phyloP scores from a whole-genome alignment of 2,329 filamentous ascomycete species.

The Pseudogymnoascus sp. region DNA sequence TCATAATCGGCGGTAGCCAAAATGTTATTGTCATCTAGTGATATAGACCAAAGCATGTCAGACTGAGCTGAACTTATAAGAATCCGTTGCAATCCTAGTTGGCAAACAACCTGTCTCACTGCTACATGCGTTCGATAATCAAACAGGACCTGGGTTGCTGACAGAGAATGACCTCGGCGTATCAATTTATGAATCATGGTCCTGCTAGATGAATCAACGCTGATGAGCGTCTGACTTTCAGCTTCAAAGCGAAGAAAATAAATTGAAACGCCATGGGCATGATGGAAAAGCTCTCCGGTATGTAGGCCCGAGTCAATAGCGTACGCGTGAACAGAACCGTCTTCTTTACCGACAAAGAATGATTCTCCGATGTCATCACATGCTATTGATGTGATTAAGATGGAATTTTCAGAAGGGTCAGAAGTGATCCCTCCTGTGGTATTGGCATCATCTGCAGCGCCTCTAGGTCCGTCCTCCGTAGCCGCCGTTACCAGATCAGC shows the following conservation, averaged over 20 bases:
- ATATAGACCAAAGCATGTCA: neutral
- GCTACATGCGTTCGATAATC: neutral
- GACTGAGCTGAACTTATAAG: neutral
- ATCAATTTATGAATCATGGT: neutral
- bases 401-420: neutral
- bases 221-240: neutral
- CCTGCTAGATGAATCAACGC: neutral
- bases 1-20: neutral
- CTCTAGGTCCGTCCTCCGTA: neutral
- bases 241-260: neutral
- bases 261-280: neutral
- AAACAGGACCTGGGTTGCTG: neutral
- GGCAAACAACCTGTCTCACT: neutral
- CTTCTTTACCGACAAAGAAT: neutral
- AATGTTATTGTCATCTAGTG: neutral
- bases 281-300: neutral
- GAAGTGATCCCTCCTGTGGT: neutral
- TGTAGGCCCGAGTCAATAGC: neutral
- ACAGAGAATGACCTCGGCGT: neutral
- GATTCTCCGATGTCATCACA: neutral
- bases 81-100: neutral
- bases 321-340: neutral
- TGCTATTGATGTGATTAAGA: neutral
- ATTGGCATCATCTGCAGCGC: neutral
- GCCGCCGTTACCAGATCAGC: neutral